Evolutionary conservation across 2,329 filamentous ascomycete genomes (phyloP), one percentile per base, ranked within the genome.

Genomic region (Keithomyces neogunnii): DNA sequence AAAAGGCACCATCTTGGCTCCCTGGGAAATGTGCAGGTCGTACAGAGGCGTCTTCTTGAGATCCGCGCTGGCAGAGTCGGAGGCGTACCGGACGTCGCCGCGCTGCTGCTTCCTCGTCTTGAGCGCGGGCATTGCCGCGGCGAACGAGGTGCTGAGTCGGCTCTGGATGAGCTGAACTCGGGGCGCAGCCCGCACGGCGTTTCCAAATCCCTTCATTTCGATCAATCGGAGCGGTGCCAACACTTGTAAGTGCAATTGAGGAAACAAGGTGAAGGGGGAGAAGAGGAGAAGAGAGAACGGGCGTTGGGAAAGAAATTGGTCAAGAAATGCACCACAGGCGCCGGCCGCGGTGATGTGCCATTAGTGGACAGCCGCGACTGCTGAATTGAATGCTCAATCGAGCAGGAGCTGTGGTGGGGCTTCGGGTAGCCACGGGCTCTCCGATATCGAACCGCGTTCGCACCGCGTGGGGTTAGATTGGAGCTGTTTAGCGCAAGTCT

Each of bases 1-100:
- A 70, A 96, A 99, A n/a, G 89, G 88, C 47, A 96, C 92, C 82
- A 97, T 93, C 73, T 95, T 96, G 59, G 80, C 93, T 59, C 89
- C 89, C 64, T 88, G 76, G 53, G 81, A 77, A 55, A 91, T 63
- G 68, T 95, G 88, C 28, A 95, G 74, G 61, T 89, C 84, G 68
- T 92, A 87, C 28, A 96, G 76, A 31, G 85, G 83, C 3, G 89
- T 95, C 70, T 78, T 85, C 61, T 51, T 48, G 40, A 49, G 48
- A 11, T 49, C 19, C 5, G 47, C 2, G 5, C n/a, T 26, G 28
- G 50, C 46, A 7, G 46, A 9, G 32, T 39, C 26, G 45, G 66
- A 66, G 46, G 63, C 62, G 53, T 56, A 62, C 46, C 64, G 63
- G 49, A 58, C 53, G 55, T 62, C 57, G 49, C 54, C 50, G 44